Percentiles rank a stretch among this genome's conserved stretches.
Conservation (phyloP, 257 asterid genomes). For the Plantago ovata region DNA sequence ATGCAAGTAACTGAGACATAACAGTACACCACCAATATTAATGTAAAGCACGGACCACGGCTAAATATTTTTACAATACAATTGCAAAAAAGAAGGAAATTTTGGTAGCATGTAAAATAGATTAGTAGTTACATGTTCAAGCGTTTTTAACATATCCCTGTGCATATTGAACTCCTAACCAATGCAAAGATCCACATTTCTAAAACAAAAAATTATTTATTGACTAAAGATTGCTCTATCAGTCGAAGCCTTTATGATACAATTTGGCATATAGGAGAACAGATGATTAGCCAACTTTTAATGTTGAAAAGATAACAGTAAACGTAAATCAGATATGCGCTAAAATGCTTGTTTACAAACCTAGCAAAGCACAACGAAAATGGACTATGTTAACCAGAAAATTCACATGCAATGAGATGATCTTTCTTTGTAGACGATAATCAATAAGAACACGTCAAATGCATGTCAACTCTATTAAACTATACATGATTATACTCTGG, state of each 20-base stretch:
- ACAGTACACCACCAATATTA: not conserved
- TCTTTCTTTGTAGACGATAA: not conserved
- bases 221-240: conserved; percentile 12
- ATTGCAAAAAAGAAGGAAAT: conserved; percentile 9
- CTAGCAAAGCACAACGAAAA: conserved; percentile 12
- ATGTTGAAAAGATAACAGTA: not conserved
- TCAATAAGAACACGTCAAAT: not conserved
- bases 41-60: not conserved
- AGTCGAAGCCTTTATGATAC: not conserved
- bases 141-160: conserved; percentile 7
- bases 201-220: not conserved
- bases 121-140: conserved; percentile 10
- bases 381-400: conserved; percentile 4
- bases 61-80: not conserved
- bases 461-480: conserved; percentile 5
- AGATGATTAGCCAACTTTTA: not conserved
- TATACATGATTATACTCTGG: conserved; percentile 14
- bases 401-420: conserved; percentile 9
- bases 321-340: conserved; percentile 4
- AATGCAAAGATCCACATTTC: not conserved
- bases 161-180: conserved; percentile 13
- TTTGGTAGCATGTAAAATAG: conserved; percentile 10
- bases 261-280: not conserved
- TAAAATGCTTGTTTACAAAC: conserved; percentile 1
- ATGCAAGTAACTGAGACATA: conserved; percentile 35